These are phyloP conservation scores for Salix suchowensis DNA, from an alignment of 345 rosid species.

Conservation along the genomic window DNA sequence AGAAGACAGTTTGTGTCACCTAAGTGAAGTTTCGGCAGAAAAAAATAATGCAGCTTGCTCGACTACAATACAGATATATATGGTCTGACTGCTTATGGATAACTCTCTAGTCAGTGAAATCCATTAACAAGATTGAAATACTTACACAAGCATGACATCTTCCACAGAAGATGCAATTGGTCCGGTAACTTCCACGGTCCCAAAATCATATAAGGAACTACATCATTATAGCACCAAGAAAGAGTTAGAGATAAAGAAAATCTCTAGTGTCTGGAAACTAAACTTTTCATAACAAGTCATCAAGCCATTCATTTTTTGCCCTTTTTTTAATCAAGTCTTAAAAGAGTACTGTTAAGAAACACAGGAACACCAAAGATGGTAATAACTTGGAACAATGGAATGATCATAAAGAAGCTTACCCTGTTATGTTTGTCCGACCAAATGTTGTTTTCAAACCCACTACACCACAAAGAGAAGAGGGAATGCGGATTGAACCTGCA, in stretches of 20 bases:
- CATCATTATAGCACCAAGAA: conserved; percentile 14
- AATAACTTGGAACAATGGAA: not conserved
- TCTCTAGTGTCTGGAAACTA: not conserved
- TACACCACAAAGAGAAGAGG: conserved; percentile 79
- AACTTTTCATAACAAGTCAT: not conserved
- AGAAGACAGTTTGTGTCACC: too few species aligned
- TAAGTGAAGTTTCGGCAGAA: too few species aligned
- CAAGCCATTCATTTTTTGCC: not conserved
- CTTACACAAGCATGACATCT: conserved; percentile 79
- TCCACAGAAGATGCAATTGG: conserved; percentile 78
- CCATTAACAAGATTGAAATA: conserved; percentile 6
- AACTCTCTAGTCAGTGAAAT: not conserved
- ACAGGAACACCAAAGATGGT: not conserved
- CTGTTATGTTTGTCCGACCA: conserved; percentile 68
- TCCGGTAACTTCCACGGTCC: conserved; percentile 82
- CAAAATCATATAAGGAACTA: conserved; percentile 66
- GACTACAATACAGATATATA: not conserved
- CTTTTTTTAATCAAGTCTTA: not conserved
- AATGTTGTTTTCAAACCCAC: conserved; percentile 84
- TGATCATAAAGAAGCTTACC: conserved; percentile 36
- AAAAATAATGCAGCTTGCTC: not conserved
- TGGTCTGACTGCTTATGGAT: not conserved
- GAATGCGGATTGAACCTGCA: conserved; percentile 82
- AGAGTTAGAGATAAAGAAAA: not conserved
- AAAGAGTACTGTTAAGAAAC: not conserved